Evolutionary conservation across 495 filamentous ascomycete genomes (phyloP).

Genomic region (Xylaria flabelliformis): DNA sequence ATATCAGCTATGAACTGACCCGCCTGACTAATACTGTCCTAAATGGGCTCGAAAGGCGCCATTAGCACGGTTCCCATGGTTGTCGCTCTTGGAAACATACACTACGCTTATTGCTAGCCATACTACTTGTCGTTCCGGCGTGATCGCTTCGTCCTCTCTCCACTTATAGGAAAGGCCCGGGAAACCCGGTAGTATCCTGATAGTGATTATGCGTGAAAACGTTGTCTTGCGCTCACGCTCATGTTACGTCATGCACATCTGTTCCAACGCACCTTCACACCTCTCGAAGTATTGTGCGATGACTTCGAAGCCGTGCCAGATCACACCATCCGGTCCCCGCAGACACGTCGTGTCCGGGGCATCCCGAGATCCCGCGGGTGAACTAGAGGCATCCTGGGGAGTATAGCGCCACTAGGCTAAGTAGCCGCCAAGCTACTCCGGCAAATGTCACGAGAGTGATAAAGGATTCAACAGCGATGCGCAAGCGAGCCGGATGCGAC

Average conservation of each 20-base stretch:
- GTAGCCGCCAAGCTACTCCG: neutral
- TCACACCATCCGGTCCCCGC: neutral
- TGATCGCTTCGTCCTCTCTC: slow-evolving; percentile 2
- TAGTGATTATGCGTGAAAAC: neutral
- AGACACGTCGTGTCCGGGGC: neutral
- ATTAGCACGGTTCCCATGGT: slow-evolving; percentile 54
- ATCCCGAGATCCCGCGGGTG: neutral
- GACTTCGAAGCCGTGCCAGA: neutral
- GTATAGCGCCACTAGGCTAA: neutral
- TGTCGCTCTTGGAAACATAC: neutral
- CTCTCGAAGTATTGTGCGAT: neutral
- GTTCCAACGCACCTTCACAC: neutral
- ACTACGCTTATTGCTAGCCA: neutral
- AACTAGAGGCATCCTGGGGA: neutral
- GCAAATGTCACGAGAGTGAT: slow-evolving; percentile 46
- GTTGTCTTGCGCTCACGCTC: neutral
- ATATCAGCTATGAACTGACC: neutral
- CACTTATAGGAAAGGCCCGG: neutral
- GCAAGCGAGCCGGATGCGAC: slow-evolving; percentile 55
- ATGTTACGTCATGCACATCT: slow-evolving; percentile 13
- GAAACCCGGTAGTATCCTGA: neutral
- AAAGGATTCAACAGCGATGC: slow-evolving; percentile 58
- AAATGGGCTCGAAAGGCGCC: slow-evolving; percentile 46
- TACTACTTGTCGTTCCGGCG: neutral
- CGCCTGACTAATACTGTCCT: neutral